phyloP scores from a whole-genome alignment of 306 rosid species.

The Vigna nakashimae region DNA sequence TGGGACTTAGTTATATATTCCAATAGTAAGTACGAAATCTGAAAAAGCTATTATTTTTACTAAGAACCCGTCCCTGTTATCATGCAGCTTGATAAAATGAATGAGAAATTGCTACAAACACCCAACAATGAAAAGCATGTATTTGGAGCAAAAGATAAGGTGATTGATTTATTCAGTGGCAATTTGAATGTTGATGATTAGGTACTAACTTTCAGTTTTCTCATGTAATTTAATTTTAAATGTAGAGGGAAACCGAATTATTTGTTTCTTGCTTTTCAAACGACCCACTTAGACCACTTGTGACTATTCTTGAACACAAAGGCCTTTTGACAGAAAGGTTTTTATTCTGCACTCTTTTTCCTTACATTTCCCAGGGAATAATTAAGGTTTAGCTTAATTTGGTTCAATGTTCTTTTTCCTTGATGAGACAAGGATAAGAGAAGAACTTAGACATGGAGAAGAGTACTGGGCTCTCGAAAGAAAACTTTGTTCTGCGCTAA shows the following conservation, averaged over 20 bases:
- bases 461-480: slow-evolving; percentile 94
- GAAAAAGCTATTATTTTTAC: slow-evolving; percentile 24
- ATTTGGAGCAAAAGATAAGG: slow-evolving; percentile 55
- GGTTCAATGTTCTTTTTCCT: slow-evolving; percentile 33
- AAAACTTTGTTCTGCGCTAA: slow-evolving; percentile 77
- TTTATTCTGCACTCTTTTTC: slow-evolving; percentile 31
- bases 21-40: slow-evolving; percentile 5
- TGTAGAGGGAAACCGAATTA: slow-evolving; percentile 55
- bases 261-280: slow-evolving; percentile 47
- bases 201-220: slow-evolving; percentile 32
- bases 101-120: slow-evolving; percentile 62
- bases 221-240: slow-evolving; percentile 30
- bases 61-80: slow-evolving; percentile 39
- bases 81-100: slow-evolving; percentile 82
- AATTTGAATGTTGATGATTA: slow-evolving; percentile 30
- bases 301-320: slow-evolving; percentile 55
- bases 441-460: slow-evolving; percentile 77
- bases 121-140: slow-evolving; percentile 33
- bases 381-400: slow-evolving; percentile 29
- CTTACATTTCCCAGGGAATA: slow-evolving; percentile 17
- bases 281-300: slow-evolving; percentile 65
- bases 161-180: slow-evolving; percentile 43
- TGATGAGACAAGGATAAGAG: slow-evolving; percentile 62
- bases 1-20: slow-evolving; percentile 14
- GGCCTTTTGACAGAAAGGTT: slow-evolving; percentile 76